Base-by-base conservation (phyloP, 257 asterid species). In the Solanum gracilifrons region DNA sequence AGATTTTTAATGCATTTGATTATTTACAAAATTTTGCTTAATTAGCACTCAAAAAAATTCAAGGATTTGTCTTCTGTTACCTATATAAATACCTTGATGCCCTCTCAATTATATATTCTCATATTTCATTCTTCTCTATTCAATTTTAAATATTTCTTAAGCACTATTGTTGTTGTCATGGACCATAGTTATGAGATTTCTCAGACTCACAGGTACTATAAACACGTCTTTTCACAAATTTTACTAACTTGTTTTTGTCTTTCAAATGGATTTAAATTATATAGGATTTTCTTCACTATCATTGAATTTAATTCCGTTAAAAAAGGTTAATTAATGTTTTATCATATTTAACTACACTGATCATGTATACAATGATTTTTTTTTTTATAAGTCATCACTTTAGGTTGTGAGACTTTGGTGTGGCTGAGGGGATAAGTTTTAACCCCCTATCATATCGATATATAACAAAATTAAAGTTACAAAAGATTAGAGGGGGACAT, bases 111-210 rank as follows among this genome's bases (percentile, higher is more conserved):
- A 10, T n/a, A n/a, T n/a, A n/a, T 16, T 79, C 66, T 43, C 37
- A 79, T 9, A 12, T 23, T 23, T 46, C 39, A 27, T 21, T 27
- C 39, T 27, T 79, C 37, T 58, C 37, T 27, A 27, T 20, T 79
- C 66, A 25, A 16, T 29, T 46, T 18, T 79, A 11, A 79, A 43
- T 36, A 74, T 36, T 43, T 79, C 39, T 79, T 21, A 27, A 79
- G 66, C 27, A 79, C 27, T 87, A 85, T 18, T 51, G 62, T 18
- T 51, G 62, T 73, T 21, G 58, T 84, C 91, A 94, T 94, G 98
- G 98, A 92, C 41, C 89, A 84, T 92, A 92, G 96, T 79, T 85
- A 89, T 7, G 95, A 91, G 87, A 86, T 93, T 87, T 92, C 92
- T 7, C 93, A 92, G 75, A 90, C 90, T 89, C 90, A 39, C 31